phyloP scores from a whole-genome alignment of 202 grass and related monocot species.

The Dendrocalamus latiflorus region DNA sequence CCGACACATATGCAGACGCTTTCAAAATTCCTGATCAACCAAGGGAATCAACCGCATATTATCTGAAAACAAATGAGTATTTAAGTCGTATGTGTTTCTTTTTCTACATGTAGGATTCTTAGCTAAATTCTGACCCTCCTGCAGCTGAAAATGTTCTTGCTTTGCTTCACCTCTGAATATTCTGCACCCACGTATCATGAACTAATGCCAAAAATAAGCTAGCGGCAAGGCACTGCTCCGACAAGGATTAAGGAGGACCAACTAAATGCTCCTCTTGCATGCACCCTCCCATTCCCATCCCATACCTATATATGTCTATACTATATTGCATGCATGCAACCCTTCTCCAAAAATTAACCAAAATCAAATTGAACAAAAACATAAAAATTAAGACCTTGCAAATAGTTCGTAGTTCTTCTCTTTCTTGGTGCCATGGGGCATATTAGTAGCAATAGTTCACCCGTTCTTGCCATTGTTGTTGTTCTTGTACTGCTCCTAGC shows the following conservation, averaged over 20 bases:
- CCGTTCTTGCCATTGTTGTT: neutral
- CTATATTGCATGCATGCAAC: neutral
- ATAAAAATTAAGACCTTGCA: neutral
- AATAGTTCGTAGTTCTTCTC: neutral
- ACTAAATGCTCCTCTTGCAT: neutral
- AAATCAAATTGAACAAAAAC: neutral
- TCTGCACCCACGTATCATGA: no score
- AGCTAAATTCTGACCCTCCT: no score
- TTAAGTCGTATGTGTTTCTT: no score
- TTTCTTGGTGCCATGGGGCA: neutral
- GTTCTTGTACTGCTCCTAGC: neutral
- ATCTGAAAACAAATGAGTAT: no score
- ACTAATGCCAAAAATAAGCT: neutral
- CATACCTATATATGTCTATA: neutral
- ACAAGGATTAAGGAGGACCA: neutral
- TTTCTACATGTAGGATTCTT: no score
- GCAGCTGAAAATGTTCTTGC: no score
- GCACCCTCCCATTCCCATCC: neutral
- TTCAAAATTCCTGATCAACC: no score
- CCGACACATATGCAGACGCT: no score
- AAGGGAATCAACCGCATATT: no score
- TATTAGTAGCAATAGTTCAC: neutral
- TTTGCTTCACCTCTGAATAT: no score
- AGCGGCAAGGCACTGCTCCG: neutral
- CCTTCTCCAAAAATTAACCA: no score